Evolutionary conservation across 192 early-diverging fungal species (phyloP), one percentile per base, ranked within the genome.

Genomic region (Podila minutissima): DNA sequence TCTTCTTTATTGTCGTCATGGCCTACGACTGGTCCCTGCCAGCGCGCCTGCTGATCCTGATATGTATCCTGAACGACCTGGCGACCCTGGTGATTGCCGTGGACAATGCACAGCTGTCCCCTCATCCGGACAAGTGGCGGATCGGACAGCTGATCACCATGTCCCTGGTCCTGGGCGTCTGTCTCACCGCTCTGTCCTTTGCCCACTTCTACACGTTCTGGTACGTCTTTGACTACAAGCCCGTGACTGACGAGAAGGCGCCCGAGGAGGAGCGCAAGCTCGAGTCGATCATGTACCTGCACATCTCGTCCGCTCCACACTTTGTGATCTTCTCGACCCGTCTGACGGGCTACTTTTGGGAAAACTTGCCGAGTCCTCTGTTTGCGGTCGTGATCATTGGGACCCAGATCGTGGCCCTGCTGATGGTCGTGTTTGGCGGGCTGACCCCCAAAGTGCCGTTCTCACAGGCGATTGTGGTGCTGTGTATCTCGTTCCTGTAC

Each of bases 81-180:
- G 94, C 94, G 15, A 95, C 94, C 2, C 82, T 98, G 50, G 97
- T 98, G 55, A 98, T 98, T 67, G 88, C 96, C 8, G 92, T 97
- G 50, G 97, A 98, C 88, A 96, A 97, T 72, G 93, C 97, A n/a
- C 88, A 95, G 84, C 95, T 97, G 71, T 97, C 96, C 20, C 85
- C 90, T 49, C 86, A 87, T 15, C 97, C 97, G 11, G 96, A 97
- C 90, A 98, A 98, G 83, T 98, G 96, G 96, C 84, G 97, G 35
- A 94, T 97, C 68, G 97, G 97, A 22, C 97, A 98, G 72, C 86
- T 98, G 26, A 86, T 98, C 37, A 92, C 91, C 5, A 84, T 97
- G 59, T 96, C 95, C 3, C 72, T 92, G 31, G 67, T 95, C 17
- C 88, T 98, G 28, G 96, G 91, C 66, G 64, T 90, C 62, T 86